Base-by-base conservation (phyloP, 1,284 basidiomycete genomes). In the Boletus semigastroideus region DNA sequence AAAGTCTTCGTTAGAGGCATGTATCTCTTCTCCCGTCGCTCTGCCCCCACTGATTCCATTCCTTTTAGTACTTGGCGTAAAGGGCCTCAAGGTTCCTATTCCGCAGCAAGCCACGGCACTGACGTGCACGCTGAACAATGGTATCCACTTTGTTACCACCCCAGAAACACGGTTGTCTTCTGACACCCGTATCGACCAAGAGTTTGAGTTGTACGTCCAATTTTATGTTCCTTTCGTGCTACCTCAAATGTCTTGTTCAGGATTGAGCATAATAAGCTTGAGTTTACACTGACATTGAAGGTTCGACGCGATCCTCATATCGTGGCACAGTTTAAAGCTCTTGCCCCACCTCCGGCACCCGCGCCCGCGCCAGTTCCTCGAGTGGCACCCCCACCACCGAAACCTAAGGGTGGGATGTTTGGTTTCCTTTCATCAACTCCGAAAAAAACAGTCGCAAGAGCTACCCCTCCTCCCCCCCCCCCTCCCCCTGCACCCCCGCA, bases 121-220 rank as follows among this genome's bases (percentile, higher is more conserved):
- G 60, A 87, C 87, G n/a, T 92, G 92, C 66, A 94, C 92, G 0
- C 77, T 99, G 53, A 96, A 98, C 73, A 98, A 98, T 62, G 94
- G 95, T 9, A 94, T 97, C 52, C 94, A 98, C 71, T 95, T 90
- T 59, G 96, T 99, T 50, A 92, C 92, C 5, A 98, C 95, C 1
- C 94, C 92, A 0, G 90, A 92, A 61, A 80, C 78, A 39, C 73
- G 75, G 11, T 74, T 98, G 4, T 74, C 72, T 30, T 72, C 77
- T 36, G 84, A 88, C 27, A 83, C 82, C 49, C 77, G 77, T 19
- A 91, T 98, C 57, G 87, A 91, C 46, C 93, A 96, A 68, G 94
- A 98, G 69, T 98, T 98, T 62, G 94, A 97, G 63, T 74, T 96
- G 92, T 94, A 64, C 57, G 91, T 77, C 10, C 14, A 43, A 48